Evolutionary conservation across 805 yeast genomes (phyloP).

Genomic region (Starmerella gropengiesseri): DNA sequence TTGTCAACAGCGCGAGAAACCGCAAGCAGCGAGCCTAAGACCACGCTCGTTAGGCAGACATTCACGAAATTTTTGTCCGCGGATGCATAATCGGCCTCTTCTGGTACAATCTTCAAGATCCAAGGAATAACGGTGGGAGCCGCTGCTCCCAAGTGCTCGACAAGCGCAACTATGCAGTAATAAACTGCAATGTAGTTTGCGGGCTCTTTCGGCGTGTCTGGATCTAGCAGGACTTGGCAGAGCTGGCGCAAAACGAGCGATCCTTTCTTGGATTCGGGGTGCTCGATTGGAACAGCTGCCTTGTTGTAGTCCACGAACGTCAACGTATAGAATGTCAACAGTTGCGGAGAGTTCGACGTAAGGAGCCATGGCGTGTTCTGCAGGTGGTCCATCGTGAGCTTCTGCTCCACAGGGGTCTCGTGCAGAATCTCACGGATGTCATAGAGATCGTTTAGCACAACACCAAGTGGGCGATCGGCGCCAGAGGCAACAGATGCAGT

Average conservation of each 20-base stretch:
- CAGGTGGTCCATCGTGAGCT: constrained; percentile 23
- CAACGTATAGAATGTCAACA: constrained; percentile 22
- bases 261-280: constrained; percentile 13
- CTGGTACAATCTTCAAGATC: constrained; percentile 8
- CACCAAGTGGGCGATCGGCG: constrained; percentile 8
- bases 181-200: constrained; percentile 20
- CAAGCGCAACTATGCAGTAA: constrained; percentile 16
- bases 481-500: neutral
- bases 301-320: constrained; percentile 23
- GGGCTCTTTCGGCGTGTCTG: constrained; percentile 4
- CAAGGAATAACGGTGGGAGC: constrained; percentile 16
- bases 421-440: constrained; percentile 23
- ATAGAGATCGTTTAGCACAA: constrained; percentile 22
- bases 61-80: neutral
- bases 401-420: constrained; percentile 9
- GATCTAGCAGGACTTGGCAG: constrained; percentile 1
- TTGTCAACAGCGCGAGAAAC: constrained; percentile 7
- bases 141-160: constrained; percentile 5
- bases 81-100: neutral
- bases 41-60: constrained; percentile 6
- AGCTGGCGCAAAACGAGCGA: constrained; percentile 18
- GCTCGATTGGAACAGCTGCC: constrained; percentile 3
- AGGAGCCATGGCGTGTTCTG: constrained; percentile 27
- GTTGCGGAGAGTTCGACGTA: constrained; percentile 18
- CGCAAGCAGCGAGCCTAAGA: constrained; percentile 14